Base-by-base conservation (phyloP, 169 alveolate species). In the Theileria parva region DNA sequence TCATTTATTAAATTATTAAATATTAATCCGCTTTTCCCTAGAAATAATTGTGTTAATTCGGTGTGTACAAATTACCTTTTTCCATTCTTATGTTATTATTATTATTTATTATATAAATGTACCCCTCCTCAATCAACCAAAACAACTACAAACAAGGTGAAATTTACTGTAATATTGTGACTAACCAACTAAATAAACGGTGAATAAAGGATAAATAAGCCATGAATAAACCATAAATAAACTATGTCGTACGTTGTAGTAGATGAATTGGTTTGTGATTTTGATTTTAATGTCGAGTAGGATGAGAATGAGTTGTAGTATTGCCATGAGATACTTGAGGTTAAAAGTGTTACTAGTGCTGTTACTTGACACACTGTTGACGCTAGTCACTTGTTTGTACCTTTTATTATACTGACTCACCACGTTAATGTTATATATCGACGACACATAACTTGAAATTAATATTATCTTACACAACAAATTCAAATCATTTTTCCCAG, bases 11-110 rank as follows among this genome's bases (percentile, higher is more conserved):
- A 6, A 8, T 57, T 25, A 19, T 19, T 57, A 17, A 57, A 57
- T 25, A 57, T 19, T 19, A 57, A 25, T 9, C 66, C 66, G 30
- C 66, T 57, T 25, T 57, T 57, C 66, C 66, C 66, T 57, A 44
- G 8, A 44, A 44, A 44, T 44, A 44, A 11, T 44, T 44, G 8
- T 44, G 12, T 44, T 44, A 8, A 4, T 11, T 4, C 0, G 15
- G 2, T 7, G 53, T 11, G 53, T 44, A 13, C 17, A 44, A 44
- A 44, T 11, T 44, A 44, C 53, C 53, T 44, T 8, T 1, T 11
- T 44, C 53, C 1, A 57, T 6, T 57, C 27, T 25, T 25, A 57
- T 21, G 27, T 57, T 57, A 57, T 19, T 57, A 8, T 25, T 57
- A 57, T 57, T 57, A 8, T 25, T 57, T 21, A 57, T 57, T 13